Evolutionary conservation across 305 asterid genomes (phyloP).

Genomic region (Ajuga reptans): DNA sequence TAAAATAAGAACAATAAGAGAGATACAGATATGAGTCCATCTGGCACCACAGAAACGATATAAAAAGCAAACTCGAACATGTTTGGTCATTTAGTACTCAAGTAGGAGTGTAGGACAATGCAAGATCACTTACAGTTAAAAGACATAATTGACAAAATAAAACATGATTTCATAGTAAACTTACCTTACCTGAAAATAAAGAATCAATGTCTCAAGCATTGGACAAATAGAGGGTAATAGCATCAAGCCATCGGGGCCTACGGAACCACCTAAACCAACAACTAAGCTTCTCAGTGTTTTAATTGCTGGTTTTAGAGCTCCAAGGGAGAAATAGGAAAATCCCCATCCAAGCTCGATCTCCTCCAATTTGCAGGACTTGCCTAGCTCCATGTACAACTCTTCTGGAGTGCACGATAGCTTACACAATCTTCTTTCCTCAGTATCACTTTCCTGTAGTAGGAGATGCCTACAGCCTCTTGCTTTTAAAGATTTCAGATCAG

Average conservation of each 20-base stretch:
- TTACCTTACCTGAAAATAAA: slow-evolving; percentile 68
- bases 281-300: slow-evolving; percentile 42
- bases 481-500: slow-evolving; percentile 46
- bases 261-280: slow-evolving; percentile 81
- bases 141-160: slow-evolving; percentile 3
- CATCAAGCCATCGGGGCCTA: slow-evolving; percentile 65
- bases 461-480: slow-evolving; percentile 68
- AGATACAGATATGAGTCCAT: neutral
- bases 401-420: slow-evolving; percentile 25
- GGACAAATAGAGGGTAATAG: slow-evolving; percentile 61
- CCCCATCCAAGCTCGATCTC: slow-evolving; percentile 92
- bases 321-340: slow-evolving; percentile 52
- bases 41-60: neutral
- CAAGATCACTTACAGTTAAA: neutral
- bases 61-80: slow-evolving; percentile 2
- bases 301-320: slow-evolving; percentile 56
- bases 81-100: slow-evolving; percentile 12
- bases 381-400: slow-evolving; percentile 45
- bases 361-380: slow-evolving; percentile 53
- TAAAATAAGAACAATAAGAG: neutral
- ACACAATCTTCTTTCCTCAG: slow-evolving; percentile 26
- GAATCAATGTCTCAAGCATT: slow-evolving; percentile 57
- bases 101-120: slow-evolving; percentile 15
- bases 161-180: neutral
- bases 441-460: slow-evolving; percentile 29